Percentiles rank a stretch among this genome's conserved stretches.
Evolutionary conservation across 2,329 filamentous ascomycete genomes (phyloP).

Genomic region (Penicillium psychrosexuale): DNA sequence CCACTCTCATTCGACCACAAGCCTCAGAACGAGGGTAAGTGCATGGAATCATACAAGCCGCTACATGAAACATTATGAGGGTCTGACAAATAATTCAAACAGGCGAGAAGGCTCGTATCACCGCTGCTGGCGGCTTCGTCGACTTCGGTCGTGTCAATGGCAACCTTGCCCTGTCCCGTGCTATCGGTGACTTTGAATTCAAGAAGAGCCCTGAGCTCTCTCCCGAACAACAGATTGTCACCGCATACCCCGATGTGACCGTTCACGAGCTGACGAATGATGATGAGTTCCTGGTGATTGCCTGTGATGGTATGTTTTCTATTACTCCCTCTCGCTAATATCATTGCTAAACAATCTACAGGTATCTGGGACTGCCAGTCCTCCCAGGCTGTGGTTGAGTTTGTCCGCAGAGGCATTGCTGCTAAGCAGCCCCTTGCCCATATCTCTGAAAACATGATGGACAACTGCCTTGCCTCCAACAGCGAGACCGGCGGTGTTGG

Average conservation of each 20-base stretch:
- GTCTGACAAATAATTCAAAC: constrained; percentile 18
- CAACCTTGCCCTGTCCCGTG: constrained; percentile 92
- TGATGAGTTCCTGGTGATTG: constrained; percentile 92
- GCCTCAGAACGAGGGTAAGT: constrained; percentile 88
- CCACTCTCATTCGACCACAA: constrained; percentile 99
- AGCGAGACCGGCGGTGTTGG: constrained; percentile 96
- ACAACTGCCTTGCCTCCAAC: constrained; percentile 97
- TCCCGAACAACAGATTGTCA: constrained; percentile 98
- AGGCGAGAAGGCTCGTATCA: constrained; percentile 96
- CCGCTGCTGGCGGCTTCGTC: constrained; percentile 92
- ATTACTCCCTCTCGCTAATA: constrained; percentile 4
- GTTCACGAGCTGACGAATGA: constrained; percentile 86
- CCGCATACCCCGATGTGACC: constrained; percentile 90
- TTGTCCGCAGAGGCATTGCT: constrained; percentile 91
- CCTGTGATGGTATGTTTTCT: constrained; percentile 73
- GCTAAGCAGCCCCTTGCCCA: constrained; percentile 91
- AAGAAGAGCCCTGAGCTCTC: constrained; percentile 97
- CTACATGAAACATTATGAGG: not conserved
- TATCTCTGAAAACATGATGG: constrained; percentile 99
- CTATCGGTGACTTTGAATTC: constrained; percentile 99
- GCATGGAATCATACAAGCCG: not conserved
- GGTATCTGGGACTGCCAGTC: constrained; percentile 99
- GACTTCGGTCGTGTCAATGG: constrained; percentile 98
- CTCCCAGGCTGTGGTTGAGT: constrained; percentile 94
- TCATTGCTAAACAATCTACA: constrained; percentile 40